Percentiles rank a stretch among this genome's conserved stretches.
These are phyloP conservation scores for Plectosphaerella sp. DNA, from an alignment of 2,329 filamentous ascomycete species.

Conservation along the genomic window DNA sequence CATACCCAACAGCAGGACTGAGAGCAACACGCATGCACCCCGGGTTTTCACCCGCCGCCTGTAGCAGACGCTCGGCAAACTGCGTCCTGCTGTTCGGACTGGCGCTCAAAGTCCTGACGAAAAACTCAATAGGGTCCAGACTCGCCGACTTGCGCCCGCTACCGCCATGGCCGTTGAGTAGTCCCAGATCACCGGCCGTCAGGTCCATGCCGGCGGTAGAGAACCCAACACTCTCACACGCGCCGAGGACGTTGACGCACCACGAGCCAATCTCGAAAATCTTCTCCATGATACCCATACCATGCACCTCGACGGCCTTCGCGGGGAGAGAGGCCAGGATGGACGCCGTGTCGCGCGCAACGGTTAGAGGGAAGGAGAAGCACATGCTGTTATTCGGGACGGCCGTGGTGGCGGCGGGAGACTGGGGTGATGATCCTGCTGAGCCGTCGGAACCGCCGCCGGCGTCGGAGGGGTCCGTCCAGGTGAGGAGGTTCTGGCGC, in stretches of 20 bases:
- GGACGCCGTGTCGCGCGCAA: conserved; percentile 52
- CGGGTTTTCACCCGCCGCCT: conserved; percentile 34
- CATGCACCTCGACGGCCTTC: conserved; percentile 39
- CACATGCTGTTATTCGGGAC: conserved; percentile 55
- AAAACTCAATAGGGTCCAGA: conserved; percentile 37
- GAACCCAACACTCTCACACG: conserved; percentile 22
- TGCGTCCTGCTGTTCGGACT: conserved; percentile 38
- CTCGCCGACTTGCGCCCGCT: conserved; percentile 24
- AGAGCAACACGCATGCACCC: conserved; percentile 28
- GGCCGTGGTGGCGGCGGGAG: conserved; percentile 37
- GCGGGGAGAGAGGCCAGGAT: conserved; percentile 35
- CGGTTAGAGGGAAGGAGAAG: conserved; percentile 57
- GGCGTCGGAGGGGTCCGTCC: conserved; percentile 18
- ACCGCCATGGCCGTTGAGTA: conserved; percentile 14
- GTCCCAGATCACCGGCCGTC: conserved; percentile 22
- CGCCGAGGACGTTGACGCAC: conserved; percentile 37
- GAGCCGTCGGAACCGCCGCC: conserved; percentile 1
- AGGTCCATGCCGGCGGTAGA: conserved; percentile 22
- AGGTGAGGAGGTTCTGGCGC: conserved; percentile 59
- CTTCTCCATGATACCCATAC: conserved; percentile 45
- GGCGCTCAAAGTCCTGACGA: conserved; percentile 36
- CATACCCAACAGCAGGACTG: conserved; percentile 18
- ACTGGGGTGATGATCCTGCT: neutral
- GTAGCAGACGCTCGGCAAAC: conserved; percentile 36
- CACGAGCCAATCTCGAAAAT: conserved; percentile 44